These are phyloP conservation scores for Mycena pura DNA, from an alignment of 768 basidiomycete species.

Conservation along the genomic window DNA sequence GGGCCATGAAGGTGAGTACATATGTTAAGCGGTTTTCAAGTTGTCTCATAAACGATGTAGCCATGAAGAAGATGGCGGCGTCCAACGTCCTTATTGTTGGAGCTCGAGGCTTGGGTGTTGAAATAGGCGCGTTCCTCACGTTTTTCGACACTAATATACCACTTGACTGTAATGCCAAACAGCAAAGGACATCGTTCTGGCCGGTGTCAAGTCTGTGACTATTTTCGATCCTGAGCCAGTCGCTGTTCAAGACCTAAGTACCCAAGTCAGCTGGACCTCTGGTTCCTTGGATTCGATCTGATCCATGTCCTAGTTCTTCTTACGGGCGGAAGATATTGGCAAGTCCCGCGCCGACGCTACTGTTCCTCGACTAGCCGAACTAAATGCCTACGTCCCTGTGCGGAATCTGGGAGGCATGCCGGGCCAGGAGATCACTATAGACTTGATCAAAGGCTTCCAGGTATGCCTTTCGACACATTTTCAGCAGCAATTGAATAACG, in stretches of 20 bases:
- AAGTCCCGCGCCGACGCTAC: conserved; percentile 87
- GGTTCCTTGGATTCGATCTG: conserved; percentile 10
- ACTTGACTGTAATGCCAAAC: conserved; percentile 12
- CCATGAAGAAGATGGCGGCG: conserved; percentile 98
- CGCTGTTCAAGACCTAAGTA: conserved; percentile 87
- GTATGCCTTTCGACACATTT: conserved; percentile 48
- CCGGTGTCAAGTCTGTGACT: conserved; percentile 97
- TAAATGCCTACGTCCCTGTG: conserved; percentile 96
- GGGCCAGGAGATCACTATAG: conserved; percentile 80
- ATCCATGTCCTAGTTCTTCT: conserved; percentile 77
- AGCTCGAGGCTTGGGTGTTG: conserved; percentile 89
- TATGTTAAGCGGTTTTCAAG: not conserved
- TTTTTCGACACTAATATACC: conserved; percentile 3
- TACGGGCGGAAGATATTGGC: conserved; percentile 86
- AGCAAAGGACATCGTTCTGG: conserved; percentile 96
- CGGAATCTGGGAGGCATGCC: conserved; percentile 79
- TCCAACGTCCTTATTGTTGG: conserved; percentile 96
- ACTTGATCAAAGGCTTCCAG: conserved; percentile 88
- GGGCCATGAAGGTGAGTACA: conserved; percentile 85
- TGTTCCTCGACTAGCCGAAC: conserved; percentile 86
- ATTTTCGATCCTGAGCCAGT: conserved; percentile 93
- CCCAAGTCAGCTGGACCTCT: conserved; percentile 66
- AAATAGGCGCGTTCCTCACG: conserved; percentile 69
- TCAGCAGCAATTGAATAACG: conserved; percentile 15
- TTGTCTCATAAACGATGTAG: conserved; percentile 48